A percentile compares a stretch with the other conserved stretches of the same genome.
phyloP scores from a whole-genome alignment of 1,284 basidiomycete species.

The Fomitiporia mediterranea region DNA sequence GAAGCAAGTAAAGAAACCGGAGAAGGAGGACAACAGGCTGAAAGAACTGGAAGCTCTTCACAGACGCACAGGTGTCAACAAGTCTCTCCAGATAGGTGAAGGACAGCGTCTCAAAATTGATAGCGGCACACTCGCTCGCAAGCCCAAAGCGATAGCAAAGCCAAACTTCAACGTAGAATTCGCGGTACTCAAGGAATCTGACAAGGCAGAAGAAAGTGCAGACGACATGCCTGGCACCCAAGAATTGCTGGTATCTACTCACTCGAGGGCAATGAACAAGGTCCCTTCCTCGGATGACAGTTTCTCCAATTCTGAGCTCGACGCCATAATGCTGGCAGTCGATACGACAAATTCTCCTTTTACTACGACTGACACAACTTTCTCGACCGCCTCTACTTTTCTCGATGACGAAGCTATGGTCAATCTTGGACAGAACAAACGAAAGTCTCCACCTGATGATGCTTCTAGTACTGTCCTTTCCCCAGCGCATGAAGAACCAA shows the following conservation, averaged over 20 bases:
- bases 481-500: slow-evolving; percentile 4
- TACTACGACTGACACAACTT: slow-evolving; percentile 2
- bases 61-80: slow-evolving; percentile 38
- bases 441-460: background rate
- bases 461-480: background rate
- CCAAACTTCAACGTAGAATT: slow-evolving; percentile 52
- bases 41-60: slow-evolving; percentile 44
- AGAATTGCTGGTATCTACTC: slow-evolving; percentile 29
- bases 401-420: background rate
- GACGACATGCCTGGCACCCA: slow-evolving; percentile 46
- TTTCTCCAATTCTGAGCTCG: slow-evolving; percentile 38
- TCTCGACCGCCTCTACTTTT: background rate
- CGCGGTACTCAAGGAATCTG: slow-evolving; percentile 35
- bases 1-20: slow-evolving; percentile 15
- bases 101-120: slow-evolving; percentile 47
- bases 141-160: slow-evolving; percentile 27
- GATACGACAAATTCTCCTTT: slow-evolving; percentile 19
- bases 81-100: slow-evolving; percentile 37
- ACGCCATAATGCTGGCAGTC: slow-evolving; percentile 32
- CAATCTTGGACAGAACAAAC: background rate
- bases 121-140: slow-evolving; percentile 25
- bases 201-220: slow-evolving; percentile 34
- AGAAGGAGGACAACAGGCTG: slow-evolving; percentile 31
- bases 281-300: slow-evolving; percentile 26
- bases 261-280: background rate